Percentiles rank a stretch among this genome's conserved stretches.
These are phyloP conservation scores for Fusarium ramigenum DNA, from an alignment of 2,329 filamentous ascomycete species.

Conservation along the genomic window DNA sequence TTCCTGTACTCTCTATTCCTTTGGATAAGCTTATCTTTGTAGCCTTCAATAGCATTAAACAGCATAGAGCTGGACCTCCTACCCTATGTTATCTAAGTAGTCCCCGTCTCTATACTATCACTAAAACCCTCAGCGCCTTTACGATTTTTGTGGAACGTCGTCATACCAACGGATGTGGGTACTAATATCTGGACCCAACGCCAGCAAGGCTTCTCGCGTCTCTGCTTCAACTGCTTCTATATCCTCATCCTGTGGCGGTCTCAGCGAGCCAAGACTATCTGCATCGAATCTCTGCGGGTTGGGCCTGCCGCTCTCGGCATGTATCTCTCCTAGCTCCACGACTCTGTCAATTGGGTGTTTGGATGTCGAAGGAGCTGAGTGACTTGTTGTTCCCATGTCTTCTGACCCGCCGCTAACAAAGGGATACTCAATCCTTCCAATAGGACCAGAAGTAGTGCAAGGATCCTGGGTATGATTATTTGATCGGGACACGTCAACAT, in stretches of 20 bases:
- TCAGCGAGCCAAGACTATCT: rapidly evolving
- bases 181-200: neutral
- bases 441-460: rapidly evolving
- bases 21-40: too few species aligned
- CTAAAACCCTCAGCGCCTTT: neutral
- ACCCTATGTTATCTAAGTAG: too few species aligned
- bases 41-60: too few species aligned
- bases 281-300: too few species aligned
- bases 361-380: rapidly evolving
- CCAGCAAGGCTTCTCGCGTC: rapidly evolving
- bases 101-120: too few species aligned
- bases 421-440: neutral
- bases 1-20: too few species aligned
- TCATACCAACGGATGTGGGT: neutral
- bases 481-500: too few species aligned
- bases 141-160: rapidly evolving
- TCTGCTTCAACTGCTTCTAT: rapidly evolving
- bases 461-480: neutral
- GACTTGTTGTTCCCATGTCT: neutral
- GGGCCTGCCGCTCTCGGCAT: too few species aligned
- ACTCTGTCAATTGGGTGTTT: rapidly evolving
- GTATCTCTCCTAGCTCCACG: neutral
- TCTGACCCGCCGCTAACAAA: neutral
- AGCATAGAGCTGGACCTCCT: too few species aligned
- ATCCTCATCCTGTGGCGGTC: rapidly evolving